Base-by-base conservation (phyloP, 176 grass and related monocot species). In the Oryza brachyantha region DNA sequence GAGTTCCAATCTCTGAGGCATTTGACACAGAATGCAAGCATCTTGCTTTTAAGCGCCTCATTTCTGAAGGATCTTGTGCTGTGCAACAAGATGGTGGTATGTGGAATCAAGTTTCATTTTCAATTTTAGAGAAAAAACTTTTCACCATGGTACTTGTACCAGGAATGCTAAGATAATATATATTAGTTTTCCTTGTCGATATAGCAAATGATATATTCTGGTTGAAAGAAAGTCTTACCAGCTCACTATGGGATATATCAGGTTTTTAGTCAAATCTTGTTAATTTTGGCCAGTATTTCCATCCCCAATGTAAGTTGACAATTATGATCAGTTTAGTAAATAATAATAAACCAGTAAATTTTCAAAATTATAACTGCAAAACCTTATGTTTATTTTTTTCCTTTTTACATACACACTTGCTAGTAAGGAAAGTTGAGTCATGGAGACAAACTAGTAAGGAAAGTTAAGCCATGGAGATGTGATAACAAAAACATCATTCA, bases 81-180 rank as follows among this genome's bases (percentile, higher is more conserved):
- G 43, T 85, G 72, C 72, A 77, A 60, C 77, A 64, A 38, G 72
- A 76, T 89, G 67, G 31, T 76, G 85, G 87, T 89, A 89, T 59
- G 87, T 89, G 78, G 83, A 85, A 81, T 67, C 29, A 66, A 72
- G 38, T 50, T 82, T 72, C 48, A 74, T 26, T 81, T 45, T 71
- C 50, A 5, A 12, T 77, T 85, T 81, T 16, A 2, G 2, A 31
- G 55, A 85, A 81, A 25, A 16, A 34, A 13, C 43, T 48, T 48
- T 76, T 64, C 12, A 66, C 10, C 17, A 4, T 76, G 42, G 16
- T 59, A 60, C 13, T 70, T 80, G 25, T 13, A 75, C 29, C 62
- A 70, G 55, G 0, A 16, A 42, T n/a, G 17, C 24, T 9, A 38
- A 89, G 41, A 66, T 16, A n/a, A 57, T 26, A 45, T 40, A 29